Base-by-base conservation (phyloP, 2,329 filamentous ascomycete genomes). In the Paecilomyces sp. region DNA sequence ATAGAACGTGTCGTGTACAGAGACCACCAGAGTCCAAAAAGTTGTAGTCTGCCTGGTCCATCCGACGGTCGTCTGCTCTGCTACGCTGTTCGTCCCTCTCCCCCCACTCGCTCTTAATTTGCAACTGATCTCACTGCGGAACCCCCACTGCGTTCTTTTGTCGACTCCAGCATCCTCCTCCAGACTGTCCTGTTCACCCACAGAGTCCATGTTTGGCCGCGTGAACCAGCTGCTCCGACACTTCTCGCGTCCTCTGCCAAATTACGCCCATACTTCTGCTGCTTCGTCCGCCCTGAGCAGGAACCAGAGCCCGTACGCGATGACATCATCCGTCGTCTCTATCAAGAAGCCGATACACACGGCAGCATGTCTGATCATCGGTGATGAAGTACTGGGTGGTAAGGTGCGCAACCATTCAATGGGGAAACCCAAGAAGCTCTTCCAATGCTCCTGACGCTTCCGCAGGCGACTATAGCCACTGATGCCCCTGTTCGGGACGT, bases 361-460 rank as follows among this genome's bases (percentile, higher is more conserved):
- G 54, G 94, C 93, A 11, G 93, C 89, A 59, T 96, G 91, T 74
- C 78, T 97, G 64, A 92, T 99, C 61, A 97, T 99, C 68, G 93
- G 93, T n/a, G 93, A 97, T 77, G 93, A 97, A 75, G 92, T 97
- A 4, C 82, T 97, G 3, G 92, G 92, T 24, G 93, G 94, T 68
- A 97, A 97, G 88, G 92, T 91, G 79, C 70, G 57, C 31, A 34
- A 25, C 34, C 22, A 24, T 31, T 33, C 33, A 54, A 25, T 50
- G 6, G 6, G 24, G 54, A 8, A 13, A 31, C 52, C 33, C n/a
- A 53, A n/a, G 5, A 18, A 18, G 8, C n/a, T 15, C 36, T 18
- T 47, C n/a, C 36, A 47, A 47, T 47, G 36, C 13, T 15, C n/a
- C 18, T 8, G 15, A 47, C 18, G 15, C 36, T 47, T 47, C 7